Evolutionary conservation across 1,139 yeast genomes (phyloP).

Genomic region (Torulaspora pretoriensis): DNA sequence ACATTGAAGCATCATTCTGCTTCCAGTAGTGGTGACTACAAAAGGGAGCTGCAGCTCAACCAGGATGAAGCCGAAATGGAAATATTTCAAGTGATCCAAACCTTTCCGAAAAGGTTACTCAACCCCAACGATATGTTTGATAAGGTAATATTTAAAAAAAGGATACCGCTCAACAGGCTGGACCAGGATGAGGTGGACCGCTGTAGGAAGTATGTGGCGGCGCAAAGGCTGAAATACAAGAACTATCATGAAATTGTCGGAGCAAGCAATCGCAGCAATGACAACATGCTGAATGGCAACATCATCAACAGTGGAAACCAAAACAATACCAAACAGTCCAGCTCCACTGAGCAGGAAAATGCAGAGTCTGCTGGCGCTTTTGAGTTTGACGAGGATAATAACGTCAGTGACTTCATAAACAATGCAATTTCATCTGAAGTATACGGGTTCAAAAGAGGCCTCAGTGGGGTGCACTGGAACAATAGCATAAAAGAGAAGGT

Average conservation of each 20-base stretch:
- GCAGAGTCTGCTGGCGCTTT: background rate
- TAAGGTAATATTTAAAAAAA: conserved; percentile 63
- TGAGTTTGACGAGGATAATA: conserved; percentile 9
- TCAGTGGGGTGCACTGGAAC: conserved; percentile 43
- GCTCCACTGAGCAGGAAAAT: background rate
- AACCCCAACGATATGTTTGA: conserved; percentile 72
- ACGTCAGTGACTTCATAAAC: conserved; percentile 32
- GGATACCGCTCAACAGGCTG: conserved; percentile 69
- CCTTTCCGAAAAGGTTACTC: conserved; percentile 65
- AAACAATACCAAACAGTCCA: background rate
- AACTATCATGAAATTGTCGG: conserved; percentile 25
- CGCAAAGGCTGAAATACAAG: conserved; percentile 50
- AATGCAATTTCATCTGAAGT: conserved; percentile 38
- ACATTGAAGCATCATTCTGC: conserved; percentile 12
- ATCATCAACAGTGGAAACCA: background rate
- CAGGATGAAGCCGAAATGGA: conserved; percentile 66
- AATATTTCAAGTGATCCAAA: conserved; percentile 79
- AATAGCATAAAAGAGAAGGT: conserved; percentile 39
- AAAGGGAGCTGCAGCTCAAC: conserved; percentile 7
- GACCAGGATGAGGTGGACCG: conserved; percentile 77
- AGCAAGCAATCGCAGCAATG: conserved; percentile 11
- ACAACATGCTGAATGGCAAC: background rate
- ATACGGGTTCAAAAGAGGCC: conserved; percentile 39
- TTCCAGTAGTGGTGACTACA: conserved; percentile 12
- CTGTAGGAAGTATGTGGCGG: conserved; percentile 71